phyloP scores from a whole-genome alignment of 2,329 filamentous ascomycete species.

The Epichloe festucae region DNA sequence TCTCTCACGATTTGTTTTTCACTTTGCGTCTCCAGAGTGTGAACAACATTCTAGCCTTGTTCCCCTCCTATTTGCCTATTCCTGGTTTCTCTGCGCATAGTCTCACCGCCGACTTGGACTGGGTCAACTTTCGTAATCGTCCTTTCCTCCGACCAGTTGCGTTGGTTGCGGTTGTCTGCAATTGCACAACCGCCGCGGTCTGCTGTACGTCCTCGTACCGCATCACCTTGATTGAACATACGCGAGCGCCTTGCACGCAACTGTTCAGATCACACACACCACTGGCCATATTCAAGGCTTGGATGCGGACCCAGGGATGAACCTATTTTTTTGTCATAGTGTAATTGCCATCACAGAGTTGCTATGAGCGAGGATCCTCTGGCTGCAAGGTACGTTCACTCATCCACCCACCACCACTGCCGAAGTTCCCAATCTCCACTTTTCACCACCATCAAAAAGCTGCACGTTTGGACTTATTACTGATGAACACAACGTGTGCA shows the following conservation, averaged over 20 bases:
- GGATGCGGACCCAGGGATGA: slow-evolving; percentile 7
- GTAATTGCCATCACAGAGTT: slow-evolving; percentile 17
- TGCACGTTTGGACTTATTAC: slow-evolving; percentile 25
- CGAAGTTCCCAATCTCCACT: slow-evolving; percentile 7
- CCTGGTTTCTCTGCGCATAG: not conserved
- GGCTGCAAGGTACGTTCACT: slow-evolving; percentile 35
- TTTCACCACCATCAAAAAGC: slow-evolving; percentile 3
- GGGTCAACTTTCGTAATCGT: not conserved
- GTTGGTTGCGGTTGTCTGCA: not conserved
- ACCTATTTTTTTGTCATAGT: slow-evolving; percentile 7
- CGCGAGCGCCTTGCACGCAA: not conserved
- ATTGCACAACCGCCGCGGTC: not conserved
- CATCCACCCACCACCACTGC: slow-evolving; percentile 1
- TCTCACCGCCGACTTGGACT: not conserved
- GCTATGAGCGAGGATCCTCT: slow-evolving; percentile 52
- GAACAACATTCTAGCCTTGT: not conserved
- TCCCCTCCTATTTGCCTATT: not conserved
- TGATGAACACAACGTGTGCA: slow-evolving; percentile 10
- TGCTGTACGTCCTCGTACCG: not conserved
- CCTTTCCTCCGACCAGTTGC: not conserved
- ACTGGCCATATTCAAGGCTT: not conserved
- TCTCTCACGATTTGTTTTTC: not conserved
- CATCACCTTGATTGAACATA: not conserved
- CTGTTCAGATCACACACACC: slow-evolving; percentile 3
- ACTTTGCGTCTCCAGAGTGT: not conserved